Percentiles rank a stretch among this genome's conserved stretches.
These are phyloP conservation scores for Candida sanyiensis DNA, from an alignment of 805 yeast species.

Conservation along the genomic window DNA sequence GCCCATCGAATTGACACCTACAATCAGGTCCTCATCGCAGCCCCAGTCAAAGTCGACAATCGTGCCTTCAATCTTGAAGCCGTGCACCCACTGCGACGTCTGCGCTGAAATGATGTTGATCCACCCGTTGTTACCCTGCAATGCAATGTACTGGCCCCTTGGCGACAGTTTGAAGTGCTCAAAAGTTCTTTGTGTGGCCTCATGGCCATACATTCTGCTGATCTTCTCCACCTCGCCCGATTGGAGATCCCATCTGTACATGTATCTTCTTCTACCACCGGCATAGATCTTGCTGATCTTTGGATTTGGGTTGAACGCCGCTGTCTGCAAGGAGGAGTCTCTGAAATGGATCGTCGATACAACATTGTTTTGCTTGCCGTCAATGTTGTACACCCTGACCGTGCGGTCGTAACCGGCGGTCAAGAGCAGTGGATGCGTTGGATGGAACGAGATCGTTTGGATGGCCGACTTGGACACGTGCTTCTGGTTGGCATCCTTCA, in stretches of 20 bases:
- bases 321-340: constrained; percentile 75
- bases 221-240: constrained; percentile 76
- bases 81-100: constrained; percentile 83
- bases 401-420: constrained; percentile 94
- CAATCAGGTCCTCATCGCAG: constrained; percentile 37
- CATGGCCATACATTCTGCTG: constrained; percentile 88
- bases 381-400: constrained; percentile 80
- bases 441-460: constrained; percentile 85
- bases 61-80: constrained; percentile 85
- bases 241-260: constrained; percentile 88
- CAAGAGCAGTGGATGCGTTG: constrained; percentile 70
- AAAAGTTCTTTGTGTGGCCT: constrained; percentile 74
- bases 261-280: constrained; percentile 86
- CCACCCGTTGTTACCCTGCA: constrained; percentile 88
- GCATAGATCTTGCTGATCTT: constrained; percentile 52
- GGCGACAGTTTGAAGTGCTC: constrained; percentile 79
- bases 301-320: constrained; percentile 53
- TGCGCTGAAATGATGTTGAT: constrained; percentile 69
- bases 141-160: constrained; percentile 64
- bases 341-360: constrained; percentile 78
- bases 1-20: constrained; percentile 70
- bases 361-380: constrained; percentile 75
- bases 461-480: constrained; percentile 71
- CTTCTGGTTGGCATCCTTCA: constrained; percentile 79
- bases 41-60: constrained; percentile 76